Conservation (phyloP, 768 basidiomycete genomes). For the Dentipellis fragilis region DNA sequence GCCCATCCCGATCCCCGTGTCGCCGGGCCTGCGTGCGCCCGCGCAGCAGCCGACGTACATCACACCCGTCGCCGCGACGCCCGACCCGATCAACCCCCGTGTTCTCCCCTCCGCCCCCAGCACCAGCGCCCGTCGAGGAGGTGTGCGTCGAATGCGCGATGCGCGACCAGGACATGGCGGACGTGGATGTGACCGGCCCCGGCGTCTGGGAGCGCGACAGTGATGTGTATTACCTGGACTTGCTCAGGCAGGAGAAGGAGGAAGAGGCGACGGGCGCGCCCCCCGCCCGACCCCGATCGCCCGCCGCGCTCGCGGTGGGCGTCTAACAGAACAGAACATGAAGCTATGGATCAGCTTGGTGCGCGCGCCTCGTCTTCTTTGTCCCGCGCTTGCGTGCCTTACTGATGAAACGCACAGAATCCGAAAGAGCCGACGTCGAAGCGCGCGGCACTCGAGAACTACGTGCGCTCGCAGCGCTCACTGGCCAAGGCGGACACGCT, state of each 20-base stretch:
- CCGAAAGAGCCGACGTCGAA: constrained; percentile 82
- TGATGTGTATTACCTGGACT: constrained; percentile 72
- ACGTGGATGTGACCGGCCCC: constrained; percentile 78
- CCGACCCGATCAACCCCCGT: constrained; percentile 53
- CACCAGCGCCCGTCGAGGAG: constrained; percentile 52
- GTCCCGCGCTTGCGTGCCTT: neutral
- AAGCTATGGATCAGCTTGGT: constrained; percentile 75
- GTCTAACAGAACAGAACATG: constrained; percentile 67
- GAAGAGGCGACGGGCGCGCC: constrained; percentile 46
- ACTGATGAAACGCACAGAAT: constrained; percentile 42
- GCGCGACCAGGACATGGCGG: constrained; percentile 97
- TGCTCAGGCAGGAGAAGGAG: constrained; percentile 61
- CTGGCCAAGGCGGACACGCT: constrained; percentile 76
- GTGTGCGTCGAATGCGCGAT: constrained; percentile 96
- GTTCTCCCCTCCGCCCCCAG: constrained; percentile 28
- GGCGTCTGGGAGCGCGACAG: constrained; percentile 91
- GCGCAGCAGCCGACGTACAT: constrained; percentile 74
- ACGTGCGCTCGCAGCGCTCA: constrained; percentile 72
- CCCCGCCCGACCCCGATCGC: constrained; percentile 43
- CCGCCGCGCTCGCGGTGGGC: constrained; percentile 58
- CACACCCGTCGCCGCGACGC: constrained; percentile 36
- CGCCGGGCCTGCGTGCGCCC: constrained; percentile 55
- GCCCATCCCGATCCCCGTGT: constrained; percentile 45
- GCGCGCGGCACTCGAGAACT: constrained; percentile 71
- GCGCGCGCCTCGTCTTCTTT: constrained; percentile 20